Evolutionary conservation across 1,139 yeast species (phyloP).

Genomic region (Kluyveromyces sp.): DNA sequence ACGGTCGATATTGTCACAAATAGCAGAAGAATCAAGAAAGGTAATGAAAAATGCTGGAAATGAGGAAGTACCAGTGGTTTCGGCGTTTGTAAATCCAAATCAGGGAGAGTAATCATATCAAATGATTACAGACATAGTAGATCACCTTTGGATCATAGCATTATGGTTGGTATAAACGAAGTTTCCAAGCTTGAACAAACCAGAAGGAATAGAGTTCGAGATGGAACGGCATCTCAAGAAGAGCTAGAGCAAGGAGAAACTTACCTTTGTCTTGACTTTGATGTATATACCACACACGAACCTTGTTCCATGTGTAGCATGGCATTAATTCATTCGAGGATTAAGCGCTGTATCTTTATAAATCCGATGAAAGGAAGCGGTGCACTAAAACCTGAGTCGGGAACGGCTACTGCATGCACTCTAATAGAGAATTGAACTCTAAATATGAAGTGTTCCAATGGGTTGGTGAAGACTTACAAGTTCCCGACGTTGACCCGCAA

Average conservation of each 20-base stretch:
- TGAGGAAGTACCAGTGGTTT: conserved; percentile 15
- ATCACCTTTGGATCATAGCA: conserved; percentile 60
- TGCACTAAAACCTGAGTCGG: conserved; percentile 48
- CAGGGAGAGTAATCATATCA: conserved; percentile 30
- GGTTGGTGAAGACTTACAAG: conserved; percentile 32
- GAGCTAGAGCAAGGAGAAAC: conserved; percentile 14
- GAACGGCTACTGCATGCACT: conserved; percentile 66
- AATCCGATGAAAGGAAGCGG: conserved; percentile 44
- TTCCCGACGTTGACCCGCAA: conserved; percentile 20
- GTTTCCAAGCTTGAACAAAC: conserved; percentile 39
- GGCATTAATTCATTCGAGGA: conserved; percentile 91
- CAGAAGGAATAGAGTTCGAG: conserved; percentile 3
- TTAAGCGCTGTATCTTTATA: conserved; percentile 60
- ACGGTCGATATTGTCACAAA: conserved; percentile 32
- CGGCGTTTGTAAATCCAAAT: conserved; percentile 32
- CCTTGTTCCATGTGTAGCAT: conserved; percentile 96
- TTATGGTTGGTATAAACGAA: conserved; percentile 59
- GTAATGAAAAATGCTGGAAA: conserved; percentile 8
- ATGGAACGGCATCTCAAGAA: conserved; percentile 9
- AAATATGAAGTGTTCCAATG: conserved; percentile 72
- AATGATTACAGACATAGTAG: conserved; percentile 34
- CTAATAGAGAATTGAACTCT: conserved; percentile 67
- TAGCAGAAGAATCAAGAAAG: conserved; percentile 27
- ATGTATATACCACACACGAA: conserved; percentile 86
- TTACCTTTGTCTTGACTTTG: conserved; percentile 69